Evolutionary conservation across 2,329 filamentous ascomycete genomes (phyloP).

Genomic region (Aureobasidium pullulans): DNA sequence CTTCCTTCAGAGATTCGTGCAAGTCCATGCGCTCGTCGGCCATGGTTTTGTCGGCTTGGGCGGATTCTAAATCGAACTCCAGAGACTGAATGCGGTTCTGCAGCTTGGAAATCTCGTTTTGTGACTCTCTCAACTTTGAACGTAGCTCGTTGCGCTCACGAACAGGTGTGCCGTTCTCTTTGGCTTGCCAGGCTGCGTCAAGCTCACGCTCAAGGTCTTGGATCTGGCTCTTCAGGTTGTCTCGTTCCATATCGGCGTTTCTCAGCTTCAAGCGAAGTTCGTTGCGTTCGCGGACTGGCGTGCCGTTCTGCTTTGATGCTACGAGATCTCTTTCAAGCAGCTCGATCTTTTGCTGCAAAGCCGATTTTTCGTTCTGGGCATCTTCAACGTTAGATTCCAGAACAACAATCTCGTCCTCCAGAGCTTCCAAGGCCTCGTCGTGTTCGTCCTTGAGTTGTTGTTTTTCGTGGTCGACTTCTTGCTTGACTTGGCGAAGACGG

Average conservation of each 20-base stretch:
- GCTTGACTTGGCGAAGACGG: background rate
- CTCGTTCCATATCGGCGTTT: slow-evolving; percentile 25
- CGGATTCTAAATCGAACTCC: slow-evolving; percentile 51
- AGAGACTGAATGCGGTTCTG: slow-evolving; percentile 49
- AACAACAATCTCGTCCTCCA: slow-evolving; percentile 50
- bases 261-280: slow-evolving; percentile 26
- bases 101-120: slow-evolving; percentile 33
- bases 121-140: slow-evolving; percentile 28
- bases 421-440: slow-evolving; percentile 34
- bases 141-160: slow-evolving; percentile 29
- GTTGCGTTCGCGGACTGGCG: slow-evolving; percentile 29
- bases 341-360: slow-evolving; percentile 52
- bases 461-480: background rate
- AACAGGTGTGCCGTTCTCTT: slow-evolving; percentile 24
- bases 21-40: slow-evolving; percentile 53
- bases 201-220: slow-evolving; percentile 30
- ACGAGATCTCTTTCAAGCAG: slow-evolving; percentile 28
- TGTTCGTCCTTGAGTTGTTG: slow-evolving; percentile 37
- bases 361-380: slow-evolving; percentile 42
- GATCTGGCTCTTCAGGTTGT: slow-evolving; percentile 27
- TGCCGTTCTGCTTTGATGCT: slow-evolving; percentile 32
- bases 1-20: slow-evolving; percentile 53
- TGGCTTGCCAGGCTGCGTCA: slow-evolving; percentile 21
- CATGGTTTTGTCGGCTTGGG: slow-evolving; percentile 42
- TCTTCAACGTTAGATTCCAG: slow-evolving; percentile 38